A percentile compares a stretch with the other conserved stretches of the same genome.
These are phyloP conservation scores for Clavispora vitiphila DNA, from an alignment of 805 yeast species.

Conservation along the genomic window DNA sequence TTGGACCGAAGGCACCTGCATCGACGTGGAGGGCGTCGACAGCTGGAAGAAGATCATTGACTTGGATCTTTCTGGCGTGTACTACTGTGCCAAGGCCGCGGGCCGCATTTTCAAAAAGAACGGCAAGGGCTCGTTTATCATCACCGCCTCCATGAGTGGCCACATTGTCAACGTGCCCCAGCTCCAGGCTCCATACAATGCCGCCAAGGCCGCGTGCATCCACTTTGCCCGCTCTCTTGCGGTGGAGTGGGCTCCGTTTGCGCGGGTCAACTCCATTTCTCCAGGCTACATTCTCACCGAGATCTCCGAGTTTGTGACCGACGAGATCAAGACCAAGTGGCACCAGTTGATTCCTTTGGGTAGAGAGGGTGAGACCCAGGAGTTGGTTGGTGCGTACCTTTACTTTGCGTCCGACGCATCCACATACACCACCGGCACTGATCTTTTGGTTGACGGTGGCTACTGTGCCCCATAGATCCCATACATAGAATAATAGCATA, in stretches of 20 bases:
- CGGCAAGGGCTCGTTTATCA: conserved; percentile 39
- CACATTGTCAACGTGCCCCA: conserved; percentile 44
- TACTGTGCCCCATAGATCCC: conserved; percentile 25
- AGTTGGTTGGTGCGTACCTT: conserved; percentile 43
- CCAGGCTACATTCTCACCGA: conserved; percentile 43
- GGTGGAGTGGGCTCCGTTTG: conserved; percentile 46
- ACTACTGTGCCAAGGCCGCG: conserved; percentile 39
- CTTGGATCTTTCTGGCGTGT: conserved; percentile 39
- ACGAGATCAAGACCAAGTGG: conserved; percentile 33
- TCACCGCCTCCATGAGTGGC: conserved; percentile 46
- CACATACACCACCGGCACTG: conserved; percentile 42
- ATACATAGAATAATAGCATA: too few species aligned
- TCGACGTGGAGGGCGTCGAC: conserved; percentile 33
- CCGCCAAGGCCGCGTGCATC: conserved; percentile 41
- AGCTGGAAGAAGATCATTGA: conserved; percentile 34
- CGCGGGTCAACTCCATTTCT: conserved; percentile 38
- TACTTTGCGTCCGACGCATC: conserved; percentile 43
- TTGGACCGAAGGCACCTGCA: conserved; percentile 48
- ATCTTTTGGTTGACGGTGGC: conserved; percentile 44
- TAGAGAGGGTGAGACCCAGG: conserved; percentile 41
- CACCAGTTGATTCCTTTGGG: conserved; percentile 40
- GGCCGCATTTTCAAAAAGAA: conserved; percentile 36
- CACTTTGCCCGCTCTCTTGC: conserved; percentile 42
- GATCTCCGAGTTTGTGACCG: conserved; percentile 32
- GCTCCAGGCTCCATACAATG: conserved; percentile 43